Evolutionary conservation across 371 early-diverging fungal genomes (phyloP).

Genomic region (Ecytonucleospora hepatopenaei): DNA sequence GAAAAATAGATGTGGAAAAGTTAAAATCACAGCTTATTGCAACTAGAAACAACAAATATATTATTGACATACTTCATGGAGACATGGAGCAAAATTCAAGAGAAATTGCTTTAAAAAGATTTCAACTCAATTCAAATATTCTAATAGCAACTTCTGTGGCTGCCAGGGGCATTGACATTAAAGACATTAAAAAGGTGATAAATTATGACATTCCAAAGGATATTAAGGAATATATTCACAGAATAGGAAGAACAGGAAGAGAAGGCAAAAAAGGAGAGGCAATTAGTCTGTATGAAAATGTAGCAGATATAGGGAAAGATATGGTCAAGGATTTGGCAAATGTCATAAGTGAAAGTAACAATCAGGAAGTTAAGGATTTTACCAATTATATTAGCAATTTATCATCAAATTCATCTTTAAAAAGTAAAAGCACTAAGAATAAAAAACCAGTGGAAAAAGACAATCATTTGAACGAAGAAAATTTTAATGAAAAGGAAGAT

Average conservation of each 20-base stretch:
- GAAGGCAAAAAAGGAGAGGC: conserved; percentile 75
- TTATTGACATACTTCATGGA: conserved; percentile 30
- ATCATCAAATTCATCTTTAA: no score
- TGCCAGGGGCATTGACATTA: conserved; percentile 93
- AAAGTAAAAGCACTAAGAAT: no score
- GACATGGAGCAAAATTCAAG: conserved; percentile 61
- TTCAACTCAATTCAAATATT: conserved; percentile 84
- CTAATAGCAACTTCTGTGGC: conserved; percentile 93
- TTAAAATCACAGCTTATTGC: conserved; percentile 69
- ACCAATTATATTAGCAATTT: not conserved
- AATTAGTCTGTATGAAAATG: conserved; percentile 66
- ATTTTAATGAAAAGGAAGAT: no score
- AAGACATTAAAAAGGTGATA: conserved; percentile 91
- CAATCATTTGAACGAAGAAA: no score
- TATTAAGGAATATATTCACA: conserved; percentile 82
- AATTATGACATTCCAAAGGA: conserved; percentile 91
- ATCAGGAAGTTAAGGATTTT: conserved; percentile 69
- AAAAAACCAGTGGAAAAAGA: no score
- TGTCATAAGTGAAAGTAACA: conserved; percentile 75
- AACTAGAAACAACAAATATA: conserved; percentile 64
- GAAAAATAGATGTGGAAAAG: conserved; percentile 62
- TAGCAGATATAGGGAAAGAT: conserved; percentile 61
- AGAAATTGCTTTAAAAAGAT: conserved; percentile 64
- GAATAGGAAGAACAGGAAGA: conserved; percentile 64
- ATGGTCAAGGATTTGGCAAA: conserved; percentile 78